Conservation (phyloP, 306 rosid genomes). For the Quercus gilva region DNA sequence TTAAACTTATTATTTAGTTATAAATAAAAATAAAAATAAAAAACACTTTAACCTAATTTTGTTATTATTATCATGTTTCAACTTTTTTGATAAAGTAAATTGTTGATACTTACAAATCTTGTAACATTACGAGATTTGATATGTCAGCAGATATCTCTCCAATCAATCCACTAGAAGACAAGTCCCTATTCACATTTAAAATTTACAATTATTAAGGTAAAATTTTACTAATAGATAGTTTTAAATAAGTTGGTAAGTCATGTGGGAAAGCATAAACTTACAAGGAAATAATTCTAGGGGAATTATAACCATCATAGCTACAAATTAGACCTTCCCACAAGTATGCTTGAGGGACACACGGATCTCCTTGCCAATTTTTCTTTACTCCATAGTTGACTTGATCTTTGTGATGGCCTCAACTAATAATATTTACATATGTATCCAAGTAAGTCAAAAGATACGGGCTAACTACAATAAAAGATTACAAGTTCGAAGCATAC, state of each 20-base stretch:
- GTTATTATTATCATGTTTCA: not conserved
- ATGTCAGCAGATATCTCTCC: slow-evolving; percentile 41
- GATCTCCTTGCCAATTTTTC: slow-evolving; percentile 62
- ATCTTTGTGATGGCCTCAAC: slow-evolving; percentile 51
- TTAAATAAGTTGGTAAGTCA: not conserved
- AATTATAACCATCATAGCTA: slow-evolving; percentile 6
- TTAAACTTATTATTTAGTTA: not conserved
- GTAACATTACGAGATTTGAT: slow-evolving; percentile 36
- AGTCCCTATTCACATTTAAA: slow-evolving; percentile 20
- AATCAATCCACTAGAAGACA: slow-evolving; percentile 45
- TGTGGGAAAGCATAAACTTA: slow-evolving; percentile 24
- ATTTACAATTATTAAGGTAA: not conserved
- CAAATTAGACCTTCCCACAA: slow-evolving; percentile 57
- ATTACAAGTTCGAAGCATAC: not conserved
- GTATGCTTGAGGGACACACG: slow-evolving; percentile 54
- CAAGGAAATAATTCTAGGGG: slow-evolving; percentile 53
- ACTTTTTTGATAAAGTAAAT: not conserved
- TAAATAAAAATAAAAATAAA: too few relatives aligned
- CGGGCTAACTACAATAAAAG: not conserved
- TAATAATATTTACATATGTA: slow-evolving; percentile 8
- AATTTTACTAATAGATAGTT: not conserved
- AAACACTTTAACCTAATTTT: not conserved
- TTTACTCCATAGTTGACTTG: slow-evolving; percentile 39
- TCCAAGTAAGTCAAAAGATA: not conserved
- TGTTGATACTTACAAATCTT: slow-evolving; percentile 36